Base-by-base conservation (phyloP, 2,329 filamentous ascomycete species). In the Hypoxylon sp. region DNA sequence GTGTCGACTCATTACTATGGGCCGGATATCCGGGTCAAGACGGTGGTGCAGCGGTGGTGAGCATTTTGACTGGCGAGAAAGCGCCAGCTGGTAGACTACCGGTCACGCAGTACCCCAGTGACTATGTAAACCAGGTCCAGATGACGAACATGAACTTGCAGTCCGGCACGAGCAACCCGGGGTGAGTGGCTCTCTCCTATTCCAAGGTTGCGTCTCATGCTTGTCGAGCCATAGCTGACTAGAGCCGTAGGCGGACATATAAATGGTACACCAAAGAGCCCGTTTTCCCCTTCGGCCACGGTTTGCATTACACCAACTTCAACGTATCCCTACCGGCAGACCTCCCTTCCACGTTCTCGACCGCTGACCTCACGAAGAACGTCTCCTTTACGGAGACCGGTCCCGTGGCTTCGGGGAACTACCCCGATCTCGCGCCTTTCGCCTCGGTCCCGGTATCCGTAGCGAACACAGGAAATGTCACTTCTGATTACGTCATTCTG, bases 281-380 rank as follows among this genome's bases (percentile, higher is more conserved):
- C 0, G 80, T 87, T 2, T 82, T 84, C 54, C 81, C 82, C 0
- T 90, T 89, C 62, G 88, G 87, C 0, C 81, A 82, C 64, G 88
- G 87, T 0, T 71, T 89, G 65, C 86, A 89, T 73, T 89, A 89
- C 77, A 89, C 87, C 3, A 85, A 77, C 39, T 89, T 89, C 70
- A 68, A 73, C 13, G 73, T 77, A 5, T 68, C 72, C 6, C 59
- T 70, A 15, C 67, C 68, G 27, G 55, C 42, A 4, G 67, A 69
- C 37, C 74, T 78, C 1, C 70, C 76, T 2, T 54, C 64, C 1
- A 62, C 73, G 2, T 77, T 79, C 52, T 60, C 75, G 13, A 72
- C 67, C 7, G 61, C 62, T 8, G 67, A 69, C 7, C 68, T 71
- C 2, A 70, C 46, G 29, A 56, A 70, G 6, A 69, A 72, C 46